Conservation (phyloP, 2,329 filamentous ascomycete species). For the Xylariaceae sp. region DNA sequence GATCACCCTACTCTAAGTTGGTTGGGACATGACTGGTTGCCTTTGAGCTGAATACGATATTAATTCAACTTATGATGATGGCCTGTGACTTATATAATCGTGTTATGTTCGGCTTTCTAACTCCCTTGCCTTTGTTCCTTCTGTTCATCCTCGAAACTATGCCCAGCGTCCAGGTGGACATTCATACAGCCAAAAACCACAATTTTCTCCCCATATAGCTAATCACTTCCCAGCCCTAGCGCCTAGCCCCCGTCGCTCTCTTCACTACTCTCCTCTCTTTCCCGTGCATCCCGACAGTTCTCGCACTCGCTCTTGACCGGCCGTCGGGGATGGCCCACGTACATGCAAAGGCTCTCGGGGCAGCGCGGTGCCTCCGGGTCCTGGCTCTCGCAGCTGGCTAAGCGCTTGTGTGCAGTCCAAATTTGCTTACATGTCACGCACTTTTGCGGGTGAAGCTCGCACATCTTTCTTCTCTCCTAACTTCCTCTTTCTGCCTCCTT, state of each 20-base stretch:
- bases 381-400: conserved; percentile 32
- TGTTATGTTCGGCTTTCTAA: no score
- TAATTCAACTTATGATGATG: no score
- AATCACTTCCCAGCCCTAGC: not conserved
- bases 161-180: no score
- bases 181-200: no score
- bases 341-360: conserved; percentile 33
- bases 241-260: not conserved
- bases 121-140: no score
- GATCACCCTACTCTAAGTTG: no score
- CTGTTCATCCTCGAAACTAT: no score
- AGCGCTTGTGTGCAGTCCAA: conserved; percentile 31
- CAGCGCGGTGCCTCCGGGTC: conserved; percentile 25
- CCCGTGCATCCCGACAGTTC: conserved; percentile 23
- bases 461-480: conserved; percentile 24
- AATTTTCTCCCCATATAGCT: not conserved
- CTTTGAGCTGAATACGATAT: no score
- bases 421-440: conserved; percentile 28
- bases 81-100: no score
- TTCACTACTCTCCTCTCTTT: conserved; percentile 21
- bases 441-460: conserved; percentile 31
- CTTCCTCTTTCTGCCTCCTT: no score
- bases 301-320: conserved; percentile 30
- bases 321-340: conserved; percentile 28
- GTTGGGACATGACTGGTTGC: no score